Base-by-base conservation (phyloP, 192 early-diverging fungal genomes). In the Podila epicladia region DNA sequence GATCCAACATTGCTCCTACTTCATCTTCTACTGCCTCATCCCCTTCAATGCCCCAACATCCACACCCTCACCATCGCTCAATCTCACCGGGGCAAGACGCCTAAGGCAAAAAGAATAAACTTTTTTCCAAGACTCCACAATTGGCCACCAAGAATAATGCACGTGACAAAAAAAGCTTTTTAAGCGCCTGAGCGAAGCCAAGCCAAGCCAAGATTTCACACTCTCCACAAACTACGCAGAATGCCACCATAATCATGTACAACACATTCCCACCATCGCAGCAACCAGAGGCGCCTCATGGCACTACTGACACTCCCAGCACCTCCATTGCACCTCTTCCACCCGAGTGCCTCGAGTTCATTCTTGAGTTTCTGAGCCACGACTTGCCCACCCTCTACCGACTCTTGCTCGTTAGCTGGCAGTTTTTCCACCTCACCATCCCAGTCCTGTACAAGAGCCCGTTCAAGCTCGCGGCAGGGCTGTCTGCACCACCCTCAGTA, bases 311-410 rank as follows among this genome's bases (percentile, higher is more conserved):
- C 2, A 45, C 22, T 33, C 28, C 37, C 19, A 12, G 24, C 7
- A 32, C 62, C 9, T 13, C 67, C 13, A 32, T 75, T 11, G 50
- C 60, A 8, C 35, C 13, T 29, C 32, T 78, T 13, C 75, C 75
- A 31, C 62, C 57, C 9, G 75, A 78, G 62, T 78, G 75, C 38
- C 75, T 78, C 55, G 75, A 78, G 59, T 51, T 78, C 64, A 71
- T 78, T 55, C 11, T 78, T 29, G 64, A 22, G 17, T 50, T 20
- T 32, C 28, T 71, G 17, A 63, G 69, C 26, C 5, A 78, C 41
- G 75, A 78, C 62, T 59, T 78, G 45, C n/a, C 64, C 57, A 64
- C 75, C 7, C 67, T 78, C 7, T 33, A 71, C 51, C 4, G 28
- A 24, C 51, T 78, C 15, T 69, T 78, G 17, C 28, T 78, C 6